Base-by-base conservation (phyloP, 2,329 filamentous ascomycete species). In the Dryadomyces quercivorus region DNA sequence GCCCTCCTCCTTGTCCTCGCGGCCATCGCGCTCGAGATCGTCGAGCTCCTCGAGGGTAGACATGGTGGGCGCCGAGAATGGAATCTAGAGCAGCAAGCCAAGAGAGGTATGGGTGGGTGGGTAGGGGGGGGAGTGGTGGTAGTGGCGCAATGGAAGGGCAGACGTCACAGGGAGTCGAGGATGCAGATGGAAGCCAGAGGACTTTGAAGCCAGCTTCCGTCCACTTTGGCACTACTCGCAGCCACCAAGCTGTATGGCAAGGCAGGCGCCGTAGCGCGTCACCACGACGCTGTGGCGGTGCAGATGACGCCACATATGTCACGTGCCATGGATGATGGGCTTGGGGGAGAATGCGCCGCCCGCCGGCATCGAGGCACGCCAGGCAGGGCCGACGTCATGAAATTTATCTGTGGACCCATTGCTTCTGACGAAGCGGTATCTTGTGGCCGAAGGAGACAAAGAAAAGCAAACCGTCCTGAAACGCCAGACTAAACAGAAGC, bases 11-110 rank as follows among this genome's bases (percentile, higher is more conserved):
- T 69, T 67, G 68, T 90, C 83, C 64, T 88, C 84, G 75, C 82
- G 85, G 69, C 82, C 81, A 70, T 85, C 82, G 71, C 84, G 85
- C 75, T 93, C 86, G 69, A 94, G 78, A 70, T 91, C 87, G 68
- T 94, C 88, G 67, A 94, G 85, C 75, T 94, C 89, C 75, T 95
- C 89, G 65, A 94, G 83, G 63, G 88, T 93, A 63, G 89, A 90
- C 89, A 94, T 94, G 68, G 59, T 76, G 67, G 63, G 48, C 53
- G 60, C 26, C 42, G 20, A 44, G 21, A 40, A 21, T 38, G 15
- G 15, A 8, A 13, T 1, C 7, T n/a, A n/a, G 15, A 9, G 22
- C 13, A 34, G 45, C 13, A 48, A 34, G 22, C 12, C 8, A 48
- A 16, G 44, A 18, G 16, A 43, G 20, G 18, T 2, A 3, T 16